phyloP scores from a whole-genome alignment of 1,139 yeast genomes.

The Sugiyamaella paludigena region DNA sequence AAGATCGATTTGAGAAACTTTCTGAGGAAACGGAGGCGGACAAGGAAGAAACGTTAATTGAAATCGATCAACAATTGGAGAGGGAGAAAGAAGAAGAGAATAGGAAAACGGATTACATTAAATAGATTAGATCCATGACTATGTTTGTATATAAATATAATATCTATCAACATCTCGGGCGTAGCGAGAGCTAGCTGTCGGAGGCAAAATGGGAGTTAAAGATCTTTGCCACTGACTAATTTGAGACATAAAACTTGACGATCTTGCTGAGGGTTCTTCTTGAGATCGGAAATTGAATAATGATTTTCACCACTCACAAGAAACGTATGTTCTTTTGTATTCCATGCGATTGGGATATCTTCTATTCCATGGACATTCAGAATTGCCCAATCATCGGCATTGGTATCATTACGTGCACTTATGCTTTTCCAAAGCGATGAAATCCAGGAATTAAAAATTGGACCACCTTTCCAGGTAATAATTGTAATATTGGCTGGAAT shows the following conservation, averaged over 20 bases:
- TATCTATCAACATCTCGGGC: neutral
- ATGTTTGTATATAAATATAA: conserved; percentile 2
- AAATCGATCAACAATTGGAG: conserved; percentile 22
- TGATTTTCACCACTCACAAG: conserved; percentile 29
- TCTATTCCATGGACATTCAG: conserved; percentile 32
- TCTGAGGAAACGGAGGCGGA: conserved; percentile 20
- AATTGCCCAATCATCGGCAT: conserved; percentile 25
- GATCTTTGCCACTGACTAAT: conserved; percentile 18
- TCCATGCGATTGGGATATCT: conserved; percentile 35
- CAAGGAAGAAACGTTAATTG: conserved; percentile 23
- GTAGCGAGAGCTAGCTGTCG: neutral
- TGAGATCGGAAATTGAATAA: conserved; percentile 25
- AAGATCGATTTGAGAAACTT: neutral
- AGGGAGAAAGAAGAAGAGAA: conserved; percentile 21
- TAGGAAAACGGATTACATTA: conserved; percentile 10
- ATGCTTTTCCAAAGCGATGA: conserved; percentile 19
- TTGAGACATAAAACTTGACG: conserved; percentile 12
- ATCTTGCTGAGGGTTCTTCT: too few species aligned
- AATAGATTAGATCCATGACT: conserved; percentile 2
- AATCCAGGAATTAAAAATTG: conserved; percentile 20
- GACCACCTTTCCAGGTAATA: conserved; percentile 23
- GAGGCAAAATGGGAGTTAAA: conserved; percentile 8
- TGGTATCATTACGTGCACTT: too few species aligned
- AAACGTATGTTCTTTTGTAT: conserved; percentile 26
- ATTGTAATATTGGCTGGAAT: conserved; percentile 16